phyloP scores from a whole-genome alignment of 2,329 filamentous ascomycete genomes.

The Phyllosticta citribraziliensis region DNA sequence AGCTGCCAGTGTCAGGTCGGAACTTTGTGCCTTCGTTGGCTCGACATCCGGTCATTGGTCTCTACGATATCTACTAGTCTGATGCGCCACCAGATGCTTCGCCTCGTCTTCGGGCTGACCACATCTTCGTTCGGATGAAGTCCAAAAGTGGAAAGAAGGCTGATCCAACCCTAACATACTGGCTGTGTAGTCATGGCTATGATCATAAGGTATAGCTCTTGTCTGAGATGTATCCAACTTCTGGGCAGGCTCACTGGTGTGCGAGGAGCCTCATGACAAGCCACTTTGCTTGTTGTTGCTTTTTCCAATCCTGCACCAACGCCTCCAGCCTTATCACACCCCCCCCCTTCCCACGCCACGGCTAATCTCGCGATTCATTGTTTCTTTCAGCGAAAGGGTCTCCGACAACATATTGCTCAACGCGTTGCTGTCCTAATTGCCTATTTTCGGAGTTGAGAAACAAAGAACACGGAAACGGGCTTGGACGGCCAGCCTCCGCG shows the following conservation, averaged over 20 bases:
- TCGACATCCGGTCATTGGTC: background rate
- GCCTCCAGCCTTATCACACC: background rate
- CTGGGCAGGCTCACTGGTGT: background rate
- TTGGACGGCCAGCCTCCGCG: background rate
- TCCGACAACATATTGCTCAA: background rate
- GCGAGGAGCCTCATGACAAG: background rate
- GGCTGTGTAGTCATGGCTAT: background rate
- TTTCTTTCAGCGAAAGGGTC: background rate
- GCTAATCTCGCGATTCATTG: background rate
- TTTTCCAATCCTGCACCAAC: background rate
- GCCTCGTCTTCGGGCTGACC: background rate
- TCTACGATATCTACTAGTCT: background rate
- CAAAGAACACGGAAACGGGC: background rate
- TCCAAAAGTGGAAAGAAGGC: background rate
- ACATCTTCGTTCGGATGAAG: background rate
- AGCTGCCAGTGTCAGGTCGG: background rate
- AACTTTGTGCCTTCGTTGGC: background rate
- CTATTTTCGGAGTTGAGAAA: background rate
- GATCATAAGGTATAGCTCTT: background rate
- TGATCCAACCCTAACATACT: background rate
- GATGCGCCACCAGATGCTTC: background rate
- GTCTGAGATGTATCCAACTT: background rate
- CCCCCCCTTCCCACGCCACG: background rate
- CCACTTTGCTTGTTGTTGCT: background rate
- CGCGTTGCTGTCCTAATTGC: background rate